A percentile compares a stretch with the other conserved stretches of the same genome.
Conservation (phyloP, 2,329 filamentous ascomycete genomes). For the Cladorrhinum sp. region DNA sequence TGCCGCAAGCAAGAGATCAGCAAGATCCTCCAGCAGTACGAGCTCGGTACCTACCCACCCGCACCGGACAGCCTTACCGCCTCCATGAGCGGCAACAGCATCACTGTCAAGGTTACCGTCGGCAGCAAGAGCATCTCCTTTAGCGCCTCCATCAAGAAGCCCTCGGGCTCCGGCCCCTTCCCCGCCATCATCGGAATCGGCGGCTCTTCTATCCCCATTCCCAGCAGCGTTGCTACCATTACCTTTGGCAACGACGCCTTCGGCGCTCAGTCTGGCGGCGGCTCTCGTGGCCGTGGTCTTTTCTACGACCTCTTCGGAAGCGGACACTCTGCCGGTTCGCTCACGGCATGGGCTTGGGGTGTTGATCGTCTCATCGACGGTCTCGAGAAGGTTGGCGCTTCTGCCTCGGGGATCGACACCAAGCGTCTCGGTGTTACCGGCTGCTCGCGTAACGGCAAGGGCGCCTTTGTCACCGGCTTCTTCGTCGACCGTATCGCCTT, state of each 20-base stretch:
- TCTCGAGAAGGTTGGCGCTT: constrained; percentile 48
- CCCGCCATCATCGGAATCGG: constrained; percentile 59
- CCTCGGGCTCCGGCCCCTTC: constrained; percentile 45
- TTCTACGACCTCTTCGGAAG: constrained; percentile 60
- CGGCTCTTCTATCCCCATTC: constrained; percentile 53
- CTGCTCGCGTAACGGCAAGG: constrained; percentile 64
- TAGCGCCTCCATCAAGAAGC: constrained; percentile 42
- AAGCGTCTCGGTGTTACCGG: constrained; percentile 56
- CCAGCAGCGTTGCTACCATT: constrained; percentile 53
- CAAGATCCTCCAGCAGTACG: constrained; percentile 48
- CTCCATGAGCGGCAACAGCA: constrained; percentile 40
- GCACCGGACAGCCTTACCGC: constrained; percentile 46
- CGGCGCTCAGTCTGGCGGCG: constrained; percentile 45
- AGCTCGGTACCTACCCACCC: constrained; percentile 47
- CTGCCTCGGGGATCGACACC: constrained; percentile 46
- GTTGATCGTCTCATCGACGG: constrained; percentile 59
- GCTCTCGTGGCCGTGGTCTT: constrained; percentile 53
- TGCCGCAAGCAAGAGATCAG: constrained; percentile 49
- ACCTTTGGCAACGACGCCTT: constrained; percentile 59
- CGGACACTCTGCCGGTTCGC: constrained; percentile 52
- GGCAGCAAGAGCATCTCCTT: constrained; percentile 46
- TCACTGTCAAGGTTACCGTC: constrained; percentile 45
- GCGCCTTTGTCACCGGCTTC: constrained; percentile 59
- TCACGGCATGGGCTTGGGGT: constrained; percentile 63
- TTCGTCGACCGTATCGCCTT: constrained; percentile 58